A percentile compares a stretch with the other conserved stretches of the same genome.
Evolutionary conservation across 2,329 filamentous ascomycete genomes (phyloP).

Genomic region (Pezicula carpinea): DNA sequence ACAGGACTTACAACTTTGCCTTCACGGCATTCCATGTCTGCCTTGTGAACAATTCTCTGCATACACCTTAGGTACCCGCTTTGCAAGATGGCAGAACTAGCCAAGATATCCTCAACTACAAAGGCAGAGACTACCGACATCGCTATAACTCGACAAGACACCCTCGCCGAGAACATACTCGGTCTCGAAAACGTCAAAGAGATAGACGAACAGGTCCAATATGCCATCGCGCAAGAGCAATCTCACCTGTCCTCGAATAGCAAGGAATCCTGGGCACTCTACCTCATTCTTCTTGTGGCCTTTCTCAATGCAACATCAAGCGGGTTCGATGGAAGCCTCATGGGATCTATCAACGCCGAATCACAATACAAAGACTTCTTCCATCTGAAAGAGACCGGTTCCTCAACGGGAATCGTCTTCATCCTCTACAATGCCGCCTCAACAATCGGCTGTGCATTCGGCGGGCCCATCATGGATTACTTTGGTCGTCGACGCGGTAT

Average conservation of each 20-base stretch:
- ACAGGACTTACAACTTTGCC: not conserved
- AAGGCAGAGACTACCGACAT: not conserved
- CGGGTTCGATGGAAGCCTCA: constrained; percentile 44
- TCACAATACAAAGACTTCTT: constrained; percentile 32
- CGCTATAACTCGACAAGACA: not conserved
- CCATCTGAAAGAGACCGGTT: constrained; percentile 10
- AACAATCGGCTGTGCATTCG: constrained; percentile 10
- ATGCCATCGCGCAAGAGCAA: constrained; percentile 10
- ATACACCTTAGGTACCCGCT: too few relatives aligned
- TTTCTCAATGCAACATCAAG: constrained; percentile 27
- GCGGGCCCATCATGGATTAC: constrained; percentile 14
- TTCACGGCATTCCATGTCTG: not conserved
- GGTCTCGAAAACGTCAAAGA: constrained; percentile 7
- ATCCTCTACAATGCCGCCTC: constrained; percentile 14
- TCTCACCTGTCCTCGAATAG: constrained; percentile 8
- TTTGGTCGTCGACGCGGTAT: constrained; percentile 15
- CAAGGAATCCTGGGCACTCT: constrained; percentile 9
- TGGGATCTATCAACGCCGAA: constrained; percentile 44
- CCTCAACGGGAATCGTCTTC: constrained; percentile 16
- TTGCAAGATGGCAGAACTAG: constrained; percentile 1
- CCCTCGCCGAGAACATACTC: constrained; percentile 2
- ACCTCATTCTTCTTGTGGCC: constrained; percentile 11
- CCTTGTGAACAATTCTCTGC: too few relatives aligned
- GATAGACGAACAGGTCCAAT: constrained; percentile 12
- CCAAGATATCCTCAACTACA: constrained; percentile 1